Conservation (phyloP, 2,329 filamentous ascomycete species). For the Acrocalymma vagum region DNA sequence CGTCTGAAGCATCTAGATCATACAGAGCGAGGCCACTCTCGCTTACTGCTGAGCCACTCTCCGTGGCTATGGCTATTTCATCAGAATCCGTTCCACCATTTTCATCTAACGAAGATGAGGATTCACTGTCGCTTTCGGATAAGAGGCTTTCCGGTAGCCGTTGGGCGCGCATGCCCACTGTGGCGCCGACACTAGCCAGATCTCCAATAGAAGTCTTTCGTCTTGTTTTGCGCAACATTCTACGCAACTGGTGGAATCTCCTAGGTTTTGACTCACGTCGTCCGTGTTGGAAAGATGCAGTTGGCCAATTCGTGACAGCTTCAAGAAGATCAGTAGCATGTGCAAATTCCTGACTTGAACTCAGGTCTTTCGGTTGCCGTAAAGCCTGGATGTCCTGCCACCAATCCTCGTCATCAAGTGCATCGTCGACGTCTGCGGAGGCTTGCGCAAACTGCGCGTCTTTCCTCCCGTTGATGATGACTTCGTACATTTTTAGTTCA, state of each 20-base stretch:
- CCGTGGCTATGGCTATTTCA: conserved; percentile 38
- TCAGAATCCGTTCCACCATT: conserved; percentile 25
- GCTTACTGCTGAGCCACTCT: conserved; percentile 39
- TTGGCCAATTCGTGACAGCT: conserved; percentile 59
- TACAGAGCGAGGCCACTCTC: conserved; percentile 45
- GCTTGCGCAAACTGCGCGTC: conserved; percentile 62
- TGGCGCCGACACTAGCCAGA: conserved; percentile 66
- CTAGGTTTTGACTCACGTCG: conserved; percentile 52
- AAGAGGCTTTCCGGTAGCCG: conserved; percentile 71
- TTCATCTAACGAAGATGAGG: conserved; percentile 29
- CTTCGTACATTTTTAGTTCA: conserved; percentile 74
- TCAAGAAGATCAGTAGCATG: conserved; percentile 55
- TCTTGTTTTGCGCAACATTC: conserved; percentile 69
- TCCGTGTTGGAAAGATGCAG: conserved; percentile 61
- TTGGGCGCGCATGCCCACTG: conserved; percentile 78
- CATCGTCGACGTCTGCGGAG: conserved; percentile 69
- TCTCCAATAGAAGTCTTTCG: conserved; percentile 58
- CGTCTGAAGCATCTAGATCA: conserved; percentile 42
- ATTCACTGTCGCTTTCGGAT: conserved; percentile 49
- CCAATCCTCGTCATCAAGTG: conserved; percentile 78
- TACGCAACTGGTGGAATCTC: conserved; percentile 67
- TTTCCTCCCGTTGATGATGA: conserved; percentile 75
- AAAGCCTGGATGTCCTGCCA: conserved; percentile 76
- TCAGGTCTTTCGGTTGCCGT: conserved; percentile 45
- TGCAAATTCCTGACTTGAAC: conserved; percentile 54